Percentiles rank a stretch among this genome's conserved stretches.
These are phyloP conservation scores for Euclidium syriacum DNA, from an alignment of 345 rosid species.

Conservation along the genomic window DNA sequence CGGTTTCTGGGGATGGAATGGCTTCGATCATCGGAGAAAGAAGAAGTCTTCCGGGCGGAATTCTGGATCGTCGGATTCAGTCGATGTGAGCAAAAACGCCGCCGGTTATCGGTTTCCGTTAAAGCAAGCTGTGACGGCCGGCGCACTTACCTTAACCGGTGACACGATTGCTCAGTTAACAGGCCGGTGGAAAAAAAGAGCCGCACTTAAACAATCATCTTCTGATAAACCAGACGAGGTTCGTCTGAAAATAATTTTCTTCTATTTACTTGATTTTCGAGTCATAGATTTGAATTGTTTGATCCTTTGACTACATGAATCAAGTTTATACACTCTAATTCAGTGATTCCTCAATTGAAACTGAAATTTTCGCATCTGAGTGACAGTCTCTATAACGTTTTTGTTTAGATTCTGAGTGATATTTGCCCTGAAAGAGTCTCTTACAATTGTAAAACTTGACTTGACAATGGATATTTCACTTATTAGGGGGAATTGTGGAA, in stretches of 20 bases:
- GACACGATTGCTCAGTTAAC: slow-evolving; percentile 74
- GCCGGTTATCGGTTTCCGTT: slow-evolving; percentile 60
- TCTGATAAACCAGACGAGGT: slow-evolving; percentile 25
- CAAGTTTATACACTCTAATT: not conserved
- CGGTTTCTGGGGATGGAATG: slow-evolving; percentile 58
- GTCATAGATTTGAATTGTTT: not conserved
- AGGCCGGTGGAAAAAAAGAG: slow-evolving; percentile 40
- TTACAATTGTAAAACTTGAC: not conserved
- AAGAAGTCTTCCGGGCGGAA: slow-evolving; percentile 33
- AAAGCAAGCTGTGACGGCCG: slow-evolving; percentile 80
- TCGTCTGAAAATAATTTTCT: slow-evolving; percentile 1
- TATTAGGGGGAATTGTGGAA: slow-evolving; percentile 42
- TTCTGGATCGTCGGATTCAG: slow-evolving; percentile 50
- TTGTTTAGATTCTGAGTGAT: not conserved
- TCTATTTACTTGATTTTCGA: not conserved
- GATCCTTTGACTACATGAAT: not conserved
- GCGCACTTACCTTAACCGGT: slow-evolving; percentile 69
- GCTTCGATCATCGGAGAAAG: slow-evolving; percentile 23
- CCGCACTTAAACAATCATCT: slow-evolving; percentile 19
- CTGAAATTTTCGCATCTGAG: no score
- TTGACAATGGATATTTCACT: not conserved
- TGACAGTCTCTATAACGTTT: not conserved
- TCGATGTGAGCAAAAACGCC: slow-evolving; percentile 28
- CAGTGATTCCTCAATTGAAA: no score
- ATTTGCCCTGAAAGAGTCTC: not conserved